Evolutionary conservation across 306 rosid genomes (phyloP).

Genomic region (Castanospermum australe): DNA sequence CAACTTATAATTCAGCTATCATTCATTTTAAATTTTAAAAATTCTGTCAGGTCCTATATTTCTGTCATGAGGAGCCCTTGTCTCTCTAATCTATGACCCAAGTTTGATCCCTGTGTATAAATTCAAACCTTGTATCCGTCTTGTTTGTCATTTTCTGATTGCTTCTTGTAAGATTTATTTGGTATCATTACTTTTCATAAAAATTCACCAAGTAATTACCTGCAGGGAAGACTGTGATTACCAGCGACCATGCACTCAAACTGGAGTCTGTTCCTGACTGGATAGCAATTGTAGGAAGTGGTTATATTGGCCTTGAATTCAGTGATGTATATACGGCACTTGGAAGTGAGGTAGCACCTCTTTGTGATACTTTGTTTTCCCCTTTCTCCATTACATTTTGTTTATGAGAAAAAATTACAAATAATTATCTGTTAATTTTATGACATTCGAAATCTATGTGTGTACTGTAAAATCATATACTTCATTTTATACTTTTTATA

Average conservation of each 20-base stretch:
- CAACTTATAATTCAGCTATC: not conserved
- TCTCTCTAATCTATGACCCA: constrained; percentile 19
- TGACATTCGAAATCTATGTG: not conserved
- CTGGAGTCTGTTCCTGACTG: constrained; percentile 88
- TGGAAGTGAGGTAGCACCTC: constrained; percentile 76
- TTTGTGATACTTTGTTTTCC: not conserved
- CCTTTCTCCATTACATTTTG: not conserved
- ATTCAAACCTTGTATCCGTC: not conserved
- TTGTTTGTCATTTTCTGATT: not conserved
- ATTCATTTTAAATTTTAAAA: not conserved
- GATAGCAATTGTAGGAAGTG: constrained; percentile 90
- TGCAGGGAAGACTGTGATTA: constrained; percentile 84
- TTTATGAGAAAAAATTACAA: not conserved
- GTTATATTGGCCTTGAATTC: constrained; percentile 89
- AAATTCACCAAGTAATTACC: not conserved
- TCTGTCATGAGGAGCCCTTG: not conserved
- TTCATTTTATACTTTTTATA: not conserved
- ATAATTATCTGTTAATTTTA: not conserved
- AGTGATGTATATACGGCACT: constrained; percentile 94
- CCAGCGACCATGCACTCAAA: constrained; percentile 90
- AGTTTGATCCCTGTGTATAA: constrained; percentile 11
- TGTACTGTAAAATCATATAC: not conserved
- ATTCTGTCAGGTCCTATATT: constrained; percentile 10
- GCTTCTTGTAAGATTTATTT: not conserved
- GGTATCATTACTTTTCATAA: not conserved